Evolutionary conservation across 305 asterid genomes (phyloP).

Genomic region (Fraxinus albicans): DNA sequence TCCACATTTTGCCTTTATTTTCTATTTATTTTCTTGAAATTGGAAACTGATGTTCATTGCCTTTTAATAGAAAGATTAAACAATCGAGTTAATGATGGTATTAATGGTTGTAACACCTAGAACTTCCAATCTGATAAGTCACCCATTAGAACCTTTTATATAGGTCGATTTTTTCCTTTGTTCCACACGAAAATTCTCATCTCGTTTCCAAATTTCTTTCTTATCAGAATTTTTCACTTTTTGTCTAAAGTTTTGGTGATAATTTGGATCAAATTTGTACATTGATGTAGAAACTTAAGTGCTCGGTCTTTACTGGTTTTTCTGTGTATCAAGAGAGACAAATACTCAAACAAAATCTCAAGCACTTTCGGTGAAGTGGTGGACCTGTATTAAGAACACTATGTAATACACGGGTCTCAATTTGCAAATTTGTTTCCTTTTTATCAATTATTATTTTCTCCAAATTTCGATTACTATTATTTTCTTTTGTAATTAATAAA

Average conservation of each 20-base stretch:
- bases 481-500: neutral
- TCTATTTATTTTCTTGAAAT: neutral
- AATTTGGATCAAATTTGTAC: neutral
- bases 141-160: neutral
- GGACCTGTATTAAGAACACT: too few relatives aligned
- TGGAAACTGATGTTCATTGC: neutral
- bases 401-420: neutral
- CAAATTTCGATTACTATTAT: neutral
- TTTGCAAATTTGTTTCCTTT: neutral
- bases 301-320: neutral
- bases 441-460: neutral
- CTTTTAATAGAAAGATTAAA: neutral
- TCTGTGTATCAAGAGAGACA: neutral
- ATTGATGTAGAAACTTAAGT: neutral
- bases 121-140: neutral
- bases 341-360: too few relatives aligned
- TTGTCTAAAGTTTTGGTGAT: neutral
- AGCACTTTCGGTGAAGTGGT: neutral
- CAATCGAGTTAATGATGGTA: too few relatives aligned
- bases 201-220: neutral
- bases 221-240: neutral
- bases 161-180: neutral
- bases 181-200: neutral
- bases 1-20: neutral
- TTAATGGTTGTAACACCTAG: neutral